A percentile compares a stretch with the other conserved stretches of the same genome.
Conservation (phyloP, 176 grass and related monocot genomes). For the barley (Hordeum vulgare) region MorexV3_pseudomolecules_assembly NC_058520.1:585983562-585984061, state of each 20-base stretch:
- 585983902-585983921: constrained; percentile 63
- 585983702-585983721: constrained; percentile 2
- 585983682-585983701: background rate
- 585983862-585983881: constrained; percentile 5
- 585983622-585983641: constrained; percentile 30
- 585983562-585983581: background rate
- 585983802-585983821: constrained; percentile 17
- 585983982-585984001: background rate
- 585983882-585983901: constrained; percentile 20
- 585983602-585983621: constrained; percentile 26
- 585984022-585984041: constrained; percentile 31
- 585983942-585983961: constrained; percentile 28
- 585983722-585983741: background rate
- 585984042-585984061: constrained; percentile 56
- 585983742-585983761: background rate
- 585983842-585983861: constrained; percentile 18
- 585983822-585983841: constrained; percentile 22
- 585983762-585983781: background rate
- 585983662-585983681: constrained; percentile 25
- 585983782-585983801: background rate
- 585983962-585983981: constrained; percentile 18
- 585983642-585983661: constrained; percentile 16
- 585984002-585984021: background rate
- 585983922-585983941: constrained; percentile 36
- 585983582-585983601: background rate